These are phyloP conservation scores for Penicillium frequentans DNA, from an alignment of 2,329 filamentous ascomycete species.

Conservation along the genomic window DNA sequence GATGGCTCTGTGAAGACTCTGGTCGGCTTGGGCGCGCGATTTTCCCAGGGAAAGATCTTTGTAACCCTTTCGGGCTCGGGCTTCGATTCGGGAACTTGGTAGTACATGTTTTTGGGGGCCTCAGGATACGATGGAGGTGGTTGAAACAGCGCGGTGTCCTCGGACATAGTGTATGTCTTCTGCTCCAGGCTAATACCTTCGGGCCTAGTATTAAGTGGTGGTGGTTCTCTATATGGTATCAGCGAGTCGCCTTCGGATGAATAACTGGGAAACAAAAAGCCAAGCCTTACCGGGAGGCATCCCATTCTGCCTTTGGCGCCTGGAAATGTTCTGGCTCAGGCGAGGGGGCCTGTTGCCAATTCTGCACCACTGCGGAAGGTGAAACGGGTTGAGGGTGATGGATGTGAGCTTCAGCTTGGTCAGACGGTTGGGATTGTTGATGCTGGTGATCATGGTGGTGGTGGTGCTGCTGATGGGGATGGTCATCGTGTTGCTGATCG, in stretches of 20 bases:
- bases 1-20: constrained; percentile 43
- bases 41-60: constrained; percentile 91
- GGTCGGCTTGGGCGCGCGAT: constrained; percentile 60
- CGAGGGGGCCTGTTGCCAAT: constrained; percentile 37
- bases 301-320: constrained; percentile 62
- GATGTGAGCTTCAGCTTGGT: constrained; percentile 10
- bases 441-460: not conserved
- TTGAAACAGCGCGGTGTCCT: constrained; percentile 71
- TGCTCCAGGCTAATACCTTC: constrained; percentile 83
- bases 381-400: constrained; percentile 39
- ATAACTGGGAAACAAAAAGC: constrained; percentile 1
- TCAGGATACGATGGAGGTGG: constrained; percentile 76
- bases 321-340: constrained; percentile 46
- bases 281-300: constrained; percentile 56
- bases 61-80: constrained; percentile 61
- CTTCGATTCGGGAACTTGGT: constrained; percentile 65
- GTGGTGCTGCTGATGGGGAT: not conserved
- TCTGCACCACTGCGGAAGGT: constrained; percentile 42
- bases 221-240: constrained; percentile 54
- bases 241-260: constrained; percentile 13
- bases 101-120: constrained; percentile 85
- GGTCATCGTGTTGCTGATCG: not conserved
- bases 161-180: constrained; percentile 80
- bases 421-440: constrained; percentile 3
- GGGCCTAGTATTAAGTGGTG: constrained; percentile 67